These are phyloP conservation scores for Hypoxylon rubiginosum DNA, from an alignment of 2,329 filamentous ascomycete genomes.

Conservation along the genomic window DNA sequence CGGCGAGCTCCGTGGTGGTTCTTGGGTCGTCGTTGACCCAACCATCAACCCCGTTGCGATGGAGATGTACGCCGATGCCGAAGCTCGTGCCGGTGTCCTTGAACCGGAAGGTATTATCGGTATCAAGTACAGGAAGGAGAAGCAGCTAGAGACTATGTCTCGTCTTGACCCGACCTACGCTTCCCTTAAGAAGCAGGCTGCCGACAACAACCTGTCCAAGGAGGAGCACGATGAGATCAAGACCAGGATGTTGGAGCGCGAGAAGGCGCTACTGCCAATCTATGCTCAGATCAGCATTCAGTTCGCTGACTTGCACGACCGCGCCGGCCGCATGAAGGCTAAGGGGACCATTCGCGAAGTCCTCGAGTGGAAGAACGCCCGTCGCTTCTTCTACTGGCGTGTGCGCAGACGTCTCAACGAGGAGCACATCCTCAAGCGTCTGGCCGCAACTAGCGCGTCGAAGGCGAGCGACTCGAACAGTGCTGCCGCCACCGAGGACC, in stretches of 20 bases:
- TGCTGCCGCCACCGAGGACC: slow-evolving; percentile 60
- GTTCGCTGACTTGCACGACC: slow-evolving; percentile 97
- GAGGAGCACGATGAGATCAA: slow-evolving; percentile 86
- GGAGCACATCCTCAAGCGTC: slow-evolving; percentile 95
- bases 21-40: slow-evolving; percentile 98
- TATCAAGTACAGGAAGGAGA: slow-evolving; percentile 98
- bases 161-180: slow-evolving; percentile 89
- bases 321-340: slow-evolving; percentile 96
- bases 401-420: slow-evolving; percentile 96
- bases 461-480: slow-evolving; percentile 50
- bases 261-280: slow-evolving; percentile 90
- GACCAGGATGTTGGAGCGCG: slow-evolving; percentile 84
- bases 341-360: slow-evolving; percentile 92
- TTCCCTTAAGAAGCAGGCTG: slow-evolving; percentile 83
- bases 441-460: slow-evolving; percentile 65
- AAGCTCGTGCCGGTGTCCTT: slow-evolving; percentile 94
- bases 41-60: slow-evolving; percentile 97
- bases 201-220: slow-evolving; percentile 74
- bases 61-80: slow-evolving; percentile 99
- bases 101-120: slow-evolving; percentile 98
- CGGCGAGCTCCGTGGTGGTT: slow-evolving; percentile 97
- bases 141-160: slow-evolving; percentile 97
- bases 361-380: slow-evolving; percentile 87
- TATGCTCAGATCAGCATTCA: slow-evolving; percentile 97
- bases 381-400: slow-evolving; percentile 99